phyloP scores from a whole-genome alignment of 139 green algal genomes.

The Nannochloris sp. region DNA sequence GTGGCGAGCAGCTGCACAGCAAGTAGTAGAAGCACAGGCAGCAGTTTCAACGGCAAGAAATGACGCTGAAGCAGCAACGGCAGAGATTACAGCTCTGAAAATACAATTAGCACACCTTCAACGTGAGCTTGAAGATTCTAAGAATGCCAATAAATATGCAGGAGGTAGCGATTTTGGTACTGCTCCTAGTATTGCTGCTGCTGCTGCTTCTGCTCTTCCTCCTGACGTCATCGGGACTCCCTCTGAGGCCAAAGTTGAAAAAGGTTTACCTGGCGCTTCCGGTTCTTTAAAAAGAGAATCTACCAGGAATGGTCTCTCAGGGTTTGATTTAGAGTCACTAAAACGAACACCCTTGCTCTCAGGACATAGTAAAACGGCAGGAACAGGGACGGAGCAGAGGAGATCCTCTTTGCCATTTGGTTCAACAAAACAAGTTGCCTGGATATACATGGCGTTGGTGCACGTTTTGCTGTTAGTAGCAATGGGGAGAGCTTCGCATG shows the following conservation, averaged over 20 bases:
- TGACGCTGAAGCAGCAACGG: background rate
- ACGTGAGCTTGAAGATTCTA: background rate
- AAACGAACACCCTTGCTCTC: background rate
- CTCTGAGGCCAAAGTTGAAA: too few relatives aligned
- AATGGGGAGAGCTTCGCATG: background rate
- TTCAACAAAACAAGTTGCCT: background rate
- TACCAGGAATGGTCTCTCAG: background rate
- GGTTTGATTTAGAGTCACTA: background rate
- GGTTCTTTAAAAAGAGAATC: too few relatives aligned
- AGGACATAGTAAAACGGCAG: background rate
- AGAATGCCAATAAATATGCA: too few relatives aligned
- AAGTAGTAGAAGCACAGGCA: background rate
- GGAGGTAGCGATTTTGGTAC: too few relatives aligned
- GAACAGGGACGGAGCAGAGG: background rate
- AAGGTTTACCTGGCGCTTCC: too few relatives aligned
- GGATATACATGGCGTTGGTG: background rate
- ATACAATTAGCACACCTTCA: background rate
- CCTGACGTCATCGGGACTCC: too few relatives aligned
- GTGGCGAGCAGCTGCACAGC: background rate
- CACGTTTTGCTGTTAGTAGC: background rate
- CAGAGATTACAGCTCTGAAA: background rate
- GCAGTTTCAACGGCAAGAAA: background rate
- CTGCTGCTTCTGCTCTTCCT: background rate
- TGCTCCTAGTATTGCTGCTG: too few relatives aligned
- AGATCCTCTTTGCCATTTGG: background rate